phyloP scores from a whole-genome alignment of 202 grass and related monocot species.

The Eragrostis tef region DNA sequence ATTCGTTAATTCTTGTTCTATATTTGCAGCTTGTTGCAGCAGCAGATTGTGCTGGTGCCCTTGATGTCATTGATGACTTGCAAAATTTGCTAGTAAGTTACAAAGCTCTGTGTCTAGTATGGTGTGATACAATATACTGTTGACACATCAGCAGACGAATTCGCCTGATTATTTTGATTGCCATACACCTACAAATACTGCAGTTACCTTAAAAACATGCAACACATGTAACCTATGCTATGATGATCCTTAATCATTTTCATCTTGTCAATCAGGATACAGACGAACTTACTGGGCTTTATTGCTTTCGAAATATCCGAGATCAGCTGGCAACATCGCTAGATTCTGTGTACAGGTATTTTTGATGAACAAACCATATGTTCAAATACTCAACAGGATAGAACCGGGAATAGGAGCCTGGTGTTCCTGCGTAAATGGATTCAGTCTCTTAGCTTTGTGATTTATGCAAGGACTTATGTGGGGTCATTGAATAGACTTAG shows the following conservation, averaged over 20 bases:
- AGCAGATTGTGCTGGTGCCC: constrained; percentile 94
- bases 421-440: constrained; percentile 4
- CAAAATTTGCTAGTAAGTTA: constrained; percentile 87
- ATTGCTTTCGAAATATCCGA: constrained; percentile 95
- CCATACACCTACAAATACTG: constrained; percentile 3
- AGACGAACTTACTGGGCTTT: constrained; percentile 91
- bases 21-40: constrained; percentile 82
- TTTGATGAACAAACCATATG: constrained; percentile 25
- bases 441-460: neutral
- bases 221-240: constrained; percentile 25
- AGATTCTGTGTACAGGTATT: constrained; percentile 90
- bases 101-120: neutral
- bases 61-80: constrained; percentile 94
- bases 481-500: neutral
- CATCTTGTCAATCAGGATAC: constrained; percentile 71
- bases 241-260: constrained; percentile 32
- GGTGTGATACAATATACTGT: too few species aligned
- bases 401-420: constrained; percentile 1
- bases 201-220: neutral
- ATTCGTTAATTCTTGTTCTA: constrained; percentile 47
- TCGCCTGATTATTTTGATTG: constrained; percentile 5
- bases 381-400: constrained; percentile 15
- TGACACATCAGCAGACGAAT: constrained; percentile 2
- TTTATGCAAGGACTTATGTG: too few species aligned
- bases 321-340: constrained; percentile 82